Evolutionary conservation across 495 filamentous ascomycete genomes (phyloP).

Genomic region (Choiromyces venosus): DNA sequence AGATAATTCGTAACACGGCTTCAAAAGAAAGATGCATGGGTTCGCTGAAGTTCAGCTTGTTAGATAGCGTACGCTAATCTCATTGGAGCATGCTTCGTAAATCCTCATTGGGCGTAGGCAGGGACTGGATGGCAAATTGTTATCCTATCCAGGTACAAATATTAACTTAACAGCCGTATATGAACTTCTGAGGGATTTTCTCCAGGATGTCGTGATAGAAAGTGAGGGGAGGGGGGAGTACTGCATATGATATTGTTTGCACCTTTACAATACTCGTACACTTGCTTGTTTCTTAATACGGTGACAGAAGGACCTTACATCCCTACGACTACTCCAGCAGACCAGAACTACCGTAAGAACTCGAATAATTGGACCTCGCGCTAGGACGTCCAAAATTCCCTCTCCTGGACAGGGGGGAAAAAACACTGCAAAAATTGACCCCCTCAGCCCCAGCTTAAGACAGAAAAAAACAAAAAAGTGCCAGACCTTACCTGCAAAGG

Average conservation of each 20-base stretch:
- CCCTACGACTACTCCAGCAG: not conserved
- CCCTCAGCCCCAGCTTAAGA: no score
- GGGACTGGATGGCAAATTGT: not conserved
- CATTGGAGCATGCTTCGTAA: not conserved
- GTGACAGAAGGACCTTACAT: not conserved
- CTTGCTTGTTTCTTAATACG: not conserved
- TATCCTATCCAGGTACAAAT: no score
- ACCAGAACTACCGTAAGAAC: not conserved
- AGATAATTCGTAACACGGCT: not conserved
- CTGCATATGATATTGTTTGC: not conserved
- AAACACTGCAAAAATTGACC: no score
- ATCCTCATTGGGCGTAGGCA: not conserved
- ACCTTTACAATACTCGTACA: not conserved
- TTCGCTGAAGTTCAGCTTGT: not conserved
- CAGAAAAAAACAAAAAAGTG: no score
- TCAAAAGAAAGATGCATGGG: not conserved
- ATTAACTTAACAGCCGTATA: no score
- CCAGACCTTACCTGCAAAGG: no score
- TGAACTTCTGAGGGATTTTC: not conserved
- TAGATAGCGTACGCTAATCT: not conserved
- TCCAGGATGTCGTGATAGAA: not conserved
- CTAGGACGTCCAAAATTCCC: no score
- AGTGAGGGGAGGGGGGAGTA: not conserved
- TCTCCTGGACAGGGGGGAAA: no score
- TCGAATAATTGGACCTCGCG: no score